phyloP scores from a whole-genome alignment of 345 rosid species.

The Ceriops zippeliana region DNA sequence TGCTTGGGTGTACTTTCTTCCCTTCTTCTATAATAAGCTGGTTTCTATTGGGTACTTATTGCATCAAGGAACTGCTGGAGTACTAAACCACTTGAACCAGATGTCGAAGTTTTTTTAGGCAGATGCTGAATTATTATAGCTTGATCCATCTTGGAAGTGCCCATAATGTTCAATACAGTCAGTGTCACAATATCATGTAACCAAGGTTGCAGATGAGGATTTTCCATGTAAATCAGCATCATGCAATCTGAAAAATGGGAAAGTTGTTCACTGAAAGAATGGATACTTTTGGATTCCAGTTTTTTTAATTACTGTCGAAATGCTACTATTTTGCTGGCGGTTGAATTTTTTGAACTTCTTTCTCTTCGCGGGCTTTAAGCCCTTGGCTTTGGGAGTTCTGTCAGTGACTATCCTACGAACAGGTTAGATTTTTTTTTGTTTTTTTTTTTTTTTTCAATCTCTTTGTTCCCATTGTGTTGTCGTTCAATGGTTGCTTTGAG shows the following conservation, averaged over 20 bases:
- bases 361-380: too few species aligned
- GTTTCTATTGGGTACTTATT: constrained; percentile 67
- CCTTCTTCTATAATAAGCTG: constrained; percentile 54
- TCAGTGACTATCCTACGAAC: too few species aligned
- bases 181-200: background rate
- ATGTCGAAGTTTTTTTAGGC: background rate
- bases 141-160: constrained; percentile 14
- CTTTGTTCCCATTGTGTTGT: too few species aligned
- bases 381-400: too few species aligned
- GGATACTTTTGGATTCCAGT: background rate
- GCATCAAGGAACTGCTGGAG: constrained; percentile 49
- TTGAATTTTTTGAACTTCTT: too few species aligned
- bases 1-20: constrained; percentile 47
- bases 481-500: too few species aligned
- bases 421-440: too few species aligned
- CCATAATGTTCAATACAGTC: constrained; percentile 9
- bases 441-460: too few species aligned
- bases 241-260: constrained; percentile 7
- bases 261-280: constrained; percentile 7
- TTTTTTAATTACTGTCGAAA: background rate
- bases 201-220: constrained; percentile 3
- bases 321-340: background rate
- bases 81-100: constrained; percentile 26
- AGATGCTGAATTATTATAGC: background rate
- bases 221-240: background rate